A percentile compares a stretch with the other conserved stretches of the same genome.
These are phyloP conservation scores for Syzygium syzygioides DNA, from an alignment of 441 rosid genomes.

Conservation along the genomic window DNA sequence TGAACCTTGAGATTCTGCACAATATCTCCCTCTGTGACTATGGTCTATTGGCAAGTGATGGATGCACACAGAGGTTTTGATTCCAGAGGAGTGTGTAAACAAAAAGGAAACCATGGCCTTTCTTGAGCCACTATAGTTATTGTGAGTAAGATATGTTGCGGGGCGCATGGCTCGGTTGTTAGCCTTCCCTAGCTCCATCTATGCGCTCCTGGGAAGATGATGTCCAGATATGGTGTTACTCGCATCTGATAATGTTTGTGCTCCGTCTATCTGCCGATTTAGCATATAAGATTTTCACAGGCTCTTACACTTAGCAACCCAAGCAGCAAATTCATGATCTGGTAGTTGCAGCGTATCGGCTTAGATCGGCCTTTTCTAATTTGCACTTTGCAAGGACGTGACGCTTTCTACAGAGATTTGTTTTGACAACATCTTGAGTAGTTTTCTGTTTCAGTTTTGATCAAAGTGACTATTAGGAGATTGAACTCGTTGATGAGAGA, in stretches of 20 bases:
- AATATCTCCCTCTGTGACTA: background rate
- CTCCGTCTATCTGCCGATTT: background rate
- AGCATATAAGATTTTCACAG: background rate
- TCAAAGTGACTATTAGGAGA: background rate
- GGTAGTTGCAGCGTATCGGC: background rate
- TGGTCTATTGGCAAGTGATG: background rate
- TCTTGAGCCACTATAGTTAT: background rate
- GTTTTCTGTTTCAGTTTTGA: background rate
- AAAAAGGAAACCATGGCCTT: background rate
- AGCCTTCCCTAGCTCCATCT: background rate
- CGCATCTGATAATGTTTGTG: background rate
- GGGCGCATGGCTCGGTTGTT: background rate
- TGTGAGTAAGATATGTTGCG: background rate
- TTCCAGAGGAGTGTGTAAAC: background rate
- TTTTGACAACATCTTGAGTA: background rate
- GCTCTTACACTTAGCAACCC: background rate
- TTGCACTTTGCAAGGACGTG: background rate
- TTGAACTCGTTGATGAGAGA: background rate
- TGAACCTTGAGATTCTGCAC: background rate
- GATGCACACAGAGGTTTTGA: background rate
- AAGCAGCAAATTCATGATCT: background rate
- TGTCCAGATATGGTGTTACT: background rate
- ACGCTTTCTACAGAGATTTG: background rate
- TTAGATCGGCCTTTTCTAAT: background rate
- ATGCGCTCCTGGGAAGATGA: background rate